Evolutionary conservation across 495 filamentous ascomycete genomes (phyloP), one percentile per base, ranked within the genome.

Genomic region (Geoglossum glabrum): DNA sequence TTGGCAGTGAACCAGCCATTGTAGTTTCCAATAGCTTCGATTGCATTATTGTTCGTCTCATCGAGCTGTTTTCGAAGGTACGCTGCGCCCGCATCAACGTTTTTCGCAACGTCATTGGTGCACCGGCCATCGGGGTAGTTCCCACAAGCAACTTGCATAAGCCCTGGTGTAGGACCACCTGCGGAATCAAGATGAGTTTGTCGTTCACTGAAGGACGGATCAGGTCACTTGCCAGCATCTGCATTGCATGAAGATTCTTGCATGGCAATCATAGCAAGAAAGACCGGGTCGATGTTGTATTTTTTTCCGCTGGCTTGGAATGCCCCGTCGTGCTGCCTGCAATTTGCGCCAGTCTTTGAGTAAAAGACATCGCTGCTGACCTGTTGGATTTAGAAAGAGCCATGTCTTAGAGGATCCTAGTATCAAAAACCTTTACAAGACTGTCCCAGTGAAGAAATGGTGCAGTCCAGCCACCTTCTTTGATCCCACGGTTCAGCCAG

Each of bases 211-310:
- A 34, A 34, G 31, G 31, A 34, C 31, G 31, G 31, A 34, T 5
- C 11, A 34, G 11, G 31, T 34, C 31, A 34, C 31, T 34, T 34
- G 17, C 68, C 66, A 23, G 67, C 68, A 40, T 64, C 31, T 28
- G 67, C 67, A 36, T 69, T 65, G 63, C 67, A 70, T 19, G 64
- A 68, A 4, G 67, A 69, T 57, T 69, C 68, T 58, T 69, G 67
- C 66, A 70, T 70, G 11, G 68, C 66, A 33, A 70, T 64, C 25
- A 66, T 64, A 38, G 68, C 67, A 13, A 70, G 57, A 52, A 70
- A 66, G 28, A 65, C 65, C 7, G 67, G 66, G 54, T 68, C 67
- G 30, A 70, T 62, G 36, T 56, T 46, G 60, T 68, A 68, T 25
- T 65, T 61, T 4, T 62, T 60, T 1, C 62, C 64, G 0, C 65